Conservation (phyloP, 805 yeast genomes). For the Candida qinlingensis region DNA sequence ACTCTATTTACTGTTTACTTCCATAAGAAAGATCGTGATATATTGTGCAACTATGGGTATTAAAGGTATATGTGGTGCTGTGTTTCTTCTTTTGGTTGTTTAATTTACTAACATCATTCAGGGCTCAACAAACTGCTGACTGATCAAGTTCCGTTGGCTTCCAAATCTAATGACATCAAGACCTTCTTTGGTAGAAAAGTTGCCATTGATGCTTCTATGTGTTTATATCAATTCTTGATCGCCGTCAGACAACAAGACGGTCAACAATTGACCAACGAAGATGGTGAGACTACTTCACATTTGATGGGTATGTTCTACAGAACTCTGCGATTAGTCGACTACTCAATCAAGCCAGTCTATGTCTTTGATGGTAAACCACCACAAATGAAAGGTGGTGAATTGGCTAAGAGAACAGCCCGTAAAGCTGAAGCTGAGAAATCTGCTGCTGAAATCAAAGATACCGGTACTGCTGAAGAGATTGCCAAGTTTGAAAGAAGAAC, state of each 20-base stretch:
- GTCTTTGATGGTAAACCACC: constrained; percentile 99
- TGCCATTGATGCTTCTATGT: constrained; percentile 97
- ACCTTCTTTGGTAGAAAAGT: constrained; percentile 88
- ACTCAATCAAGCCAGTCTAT: constrained; percentile 94
- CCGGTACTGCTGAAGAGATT: constrained; percentile 73
- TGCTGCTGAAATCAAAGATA: constrained; percentile 69
- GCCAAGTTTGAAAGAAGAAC: constrained; percentile 78
- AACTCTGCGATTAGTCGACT: constrained; percentile 81
- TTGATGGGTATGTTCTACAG: constrained; percentile 95
- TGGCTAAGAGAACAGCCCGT: constrained; percentile 75
- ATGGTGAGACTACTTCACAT: constrained; percentile 92
- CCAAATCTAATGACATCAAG: constrained; percentile 75
- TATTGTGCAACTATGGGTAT: constrained; percentile 39
- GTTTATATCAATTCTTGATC: constrained; percentile 88
- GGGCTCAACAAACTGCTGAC: constrained; percentile 83
- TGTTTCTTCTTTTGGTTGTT: neutral
- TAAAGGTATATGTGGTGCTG: constrained; percentile 33
- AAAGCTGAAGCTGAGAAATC: constrained; percentile 80
- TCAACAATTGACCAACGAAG: constrained; percentile 79
- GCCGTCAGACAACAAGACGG: constrained; percentile 98
- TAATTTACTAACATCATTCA: constrained; percentile 18
- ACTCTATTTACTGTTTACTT: too few species aligned
- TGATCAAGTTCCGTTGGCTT: constrained; percentile 85
- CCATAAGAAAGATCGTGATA: too few species aligned
- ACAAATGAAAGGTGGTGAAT: constrained; percentile 84